Conservation (phyloP, 352 stramenopile species). For the Phytophthora vignae region DNA sequence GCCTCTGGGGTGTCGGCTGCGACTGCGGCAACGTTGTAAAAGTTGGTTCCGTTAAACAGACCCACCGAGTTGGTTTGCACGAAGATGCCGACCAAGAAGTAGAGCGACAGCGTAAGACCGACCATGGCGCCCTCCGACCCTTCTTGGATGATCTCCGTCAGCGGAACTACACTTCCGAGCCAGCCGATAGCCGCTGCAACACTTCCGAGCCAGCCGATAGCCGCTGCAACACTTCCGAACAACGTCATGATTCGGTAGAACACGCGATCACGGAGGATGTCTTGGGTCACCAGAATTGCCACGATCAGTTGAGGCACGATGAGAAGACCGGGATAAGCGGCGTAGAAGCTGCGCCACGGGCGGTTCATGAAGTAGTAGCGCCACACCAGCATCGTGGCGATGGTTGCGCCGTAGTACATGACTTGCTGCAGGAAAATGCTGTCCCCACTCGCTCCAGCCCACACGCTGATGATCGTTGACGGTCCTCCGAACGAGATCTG, state of each 20-base stretch:
- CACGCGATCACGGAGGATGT: slow-evolving; percentile 34
- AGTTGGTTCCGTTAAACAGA: slow-evolving; percentile 47
- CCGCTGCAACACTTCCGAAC: slow-evolving; percentile 26
- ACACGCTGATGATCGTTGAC: slow-evolving; percentile 28
- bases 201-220: slow-evolving; percentile 37
- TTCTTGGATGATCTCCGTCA: slow-evolving; percentile 65
- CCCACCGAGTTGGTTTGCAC: slow-evolving; percentile 46
- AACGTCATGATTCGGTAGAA: slow-evolving; percentile 44
- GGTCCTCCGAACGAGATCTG: slow-evolving; percentile 45
- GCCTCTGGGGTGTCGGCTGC: slow-evolving; percentile 24
- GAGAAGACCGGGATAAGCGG: slow-evolving; percentile 28
- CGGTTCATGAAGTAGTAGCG: slow-evolving; percentile 37
- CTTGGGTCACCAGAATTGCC: slow-evolving; percentile 33
- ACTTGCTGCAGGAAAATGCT: slow-evolving; percentile 29
- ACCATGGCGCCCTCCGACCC: slow-evolving; percentile 62
- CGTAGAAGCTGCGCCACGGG: slow-evolving; percentile 47
- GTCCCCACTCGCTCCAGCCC: slow-evolving; percentile 37
- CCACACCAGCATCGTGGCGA: slow-evolving; percentile 45
- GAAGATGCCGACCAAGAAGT: slow-evolving; percentile 49
- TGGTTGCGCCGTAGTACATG: slow-evolving; percentile 29
- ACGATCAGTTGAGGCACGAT: slow-evolving; percentile 42
- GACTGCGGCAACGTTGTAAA: slow-evolving; percentile 37
- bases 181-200: slow-evolving; percentile 24
- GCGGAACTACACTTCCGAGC: slow-evolving; percentile 46
- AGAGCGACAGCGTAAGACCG: slow-evolving; percentile 54